Evolutionary conservation across 1,284 basidiomycete species (phyloP), one percentile per base, ranked within the genome.

Genomic region (Inonotus obliquus): DNA sequence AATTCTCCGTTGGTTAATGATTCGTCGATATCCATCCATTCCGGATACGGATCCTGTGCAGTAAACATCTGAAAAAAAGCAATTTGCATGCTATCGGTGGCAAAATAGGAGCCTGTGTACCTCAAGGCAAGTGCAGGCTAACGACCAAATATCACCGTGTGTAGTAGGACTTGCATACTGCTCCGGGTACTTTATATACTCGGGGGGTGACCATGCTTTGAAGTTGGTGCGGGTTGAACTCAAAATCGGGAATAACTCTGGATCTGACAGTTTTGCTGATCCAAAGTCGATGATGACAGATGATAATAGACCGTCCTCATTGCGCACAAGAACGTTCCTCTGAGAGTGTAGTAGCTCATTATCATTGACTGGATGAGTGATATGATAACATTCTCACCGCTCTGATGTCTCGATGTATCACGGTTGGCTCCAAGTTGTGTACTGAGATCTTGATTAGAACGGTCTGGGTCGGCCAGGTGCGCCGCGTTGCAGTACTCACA

Each of bases 141-240:
- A 48, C 9, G 60, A 55, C 60, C 60, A 61, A 21, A 61, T 57
- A 41, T 61, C 60, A 11, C 41, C 59, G 3, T 19, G n/a, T 19
- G 57, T 35, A 0, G 45, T 52, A 23, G 57, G 57, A 13, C 11
- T 49, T 4, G 45, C 17, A 49, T 59, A 59, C 21, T 52, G 27
- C 3, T 52, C 49, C 5, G 32, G 49, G 13, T 29, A 3, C 3
- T 5, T 4, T 4, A 60, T n/a, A 38, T 54, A 54, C 27, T 60
- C 59, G 9, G 59, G 59, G 14, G 59, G 37, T 6, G 38, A 39
- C 59, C 59, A 60, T 23, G 27, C 32, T 4, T 29, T n/a, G 14
- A 6, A 13, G 11, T 13, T 32, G 17, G 7, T 9, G 14, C n/a
- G 29, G 4, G 49, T 32, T 4, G 49, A 52, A 2, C 14, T 52